A percentile compares a stretch with the other conserved stretches of the same genome.
These are phyloP conservation scores for Phycomyces blakesleeanus DNA, from an alignment of 192 early-diverging fungal species.

Conservation along the genomic window DNA sequence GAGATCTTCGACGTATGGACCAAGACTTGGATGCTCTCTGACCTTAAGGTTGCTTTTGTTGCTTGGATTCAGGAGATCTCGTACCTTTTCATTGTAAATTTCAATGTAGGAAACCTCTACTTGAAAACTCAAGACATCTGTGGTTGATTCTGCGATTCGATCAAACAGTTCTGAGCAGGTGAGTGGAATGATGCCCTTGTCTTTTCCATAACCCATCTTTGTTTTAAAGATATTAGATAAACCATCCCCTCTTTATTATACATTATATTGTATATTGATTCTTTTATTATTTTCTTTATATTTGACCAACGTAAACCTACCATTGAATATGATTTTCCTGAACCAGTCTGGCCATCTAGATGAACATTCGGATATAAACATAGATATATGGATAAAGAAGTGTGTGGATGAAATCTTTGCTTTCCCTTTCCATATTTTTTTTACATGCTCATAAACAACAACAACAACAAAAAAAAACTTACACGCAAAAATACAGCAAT, in stretches of 20 bases:
- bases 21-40: slow-evolving; percentile 73
- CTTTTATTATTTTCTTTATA: too few relatives aligned
- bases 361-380: too few relatives aligned
- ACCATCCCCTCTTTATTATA: too few relatives aligned
- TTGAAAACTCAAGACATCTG: slow-evolving; percentile 44
- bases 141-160: slow-evolving; percentile 42
- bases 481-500: slow-evolving; percentile 92
- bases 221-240: not conserved
- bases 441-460: too few relatives aligned
- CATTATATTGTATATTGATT: not conserved
- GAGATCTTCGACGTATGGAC: slow-evolving; percentile 91
- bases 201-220: slow-evolving; percentile 67
- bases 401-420: too few relatives aligned
- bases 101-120: slow-evolving; percentile 90
- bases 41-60: slow-evolving; percentile 70
- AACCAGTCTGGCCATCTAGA: slow-evolving; percentile 74
- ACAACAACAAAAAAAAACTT: too few relatives aligned
- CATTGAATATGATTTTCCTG: slow-evolving; percentile 69
- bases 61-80: slow-evolving; percentile 75
- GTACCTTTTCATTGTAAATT: slow-evolving; percentile 84
- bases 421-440: too few relatives aligned
- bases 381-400: too few relatives aligned
- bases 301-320: too few relatives aligned
- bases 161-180: slow-evolving; percentile 78
- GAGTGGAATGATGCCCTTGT: slow-evolving; percentile 84